Percentiles rank a stretch among this genome's conserved stretches.
These are phyloP conservation scores for Setaria viridis DNA, from an alignment of 202 grass and related monocot species.

Conservation along the genomic window DNA sequence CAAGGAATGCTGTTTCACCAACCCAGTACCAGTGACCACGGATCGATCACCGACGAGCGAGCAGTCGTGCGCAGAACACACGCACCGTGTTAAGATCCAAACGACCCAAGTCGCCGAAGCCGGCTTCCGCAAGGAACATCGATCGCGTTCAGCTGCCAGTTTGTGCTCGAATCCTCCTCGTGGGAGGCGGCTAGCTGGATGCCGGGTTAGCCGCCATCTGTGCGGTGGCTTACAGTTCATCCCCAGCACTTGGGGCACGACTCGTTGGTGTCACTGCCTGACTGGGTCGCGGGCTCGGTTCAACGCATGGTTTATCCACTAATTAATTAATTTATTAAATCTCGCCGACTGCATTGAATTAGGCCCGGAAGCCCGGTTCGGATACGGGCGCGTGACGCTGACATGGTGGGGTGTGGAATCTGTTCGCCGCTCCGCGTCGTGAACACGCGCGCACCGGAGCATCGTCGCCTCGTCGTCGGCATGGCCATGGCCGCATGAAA, in stretches of 20 bases:
- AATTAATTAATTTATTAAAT: not conserved
- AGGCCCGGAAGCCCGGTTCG: not conserved
- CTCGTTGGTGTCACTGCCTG: not conserved
- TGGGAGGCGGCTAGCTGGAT: not conserved
- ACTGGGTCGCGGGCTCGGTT: not conserved
- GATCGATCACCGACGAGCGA: too few relatives aligned
- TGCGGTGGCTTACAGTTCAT: constrained; percentile 6
- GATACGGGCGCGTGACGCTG: not conserved
- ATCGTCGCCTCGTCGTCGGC: not conserved
- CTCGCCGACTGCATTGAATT: not conserved
- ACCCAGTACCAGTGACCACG: too few relatives aligned
- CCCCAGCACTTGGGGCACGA: not conserved
- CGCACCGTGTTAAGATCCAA: not conserved
- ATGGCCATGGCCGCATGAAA: not conserved
- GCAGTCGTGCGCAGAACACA: not conserved
- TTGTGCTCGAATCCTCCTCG: not conserved
- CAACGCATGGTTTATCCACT: not conserved
- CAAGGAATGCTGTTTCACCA: too few relatives aligned
- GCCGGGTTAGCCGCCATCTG: not conserved
- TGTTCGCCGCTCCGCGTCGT: not conserved
- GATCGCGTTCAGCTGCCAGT: not conserved
- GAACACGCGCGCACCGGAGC: not conserved
- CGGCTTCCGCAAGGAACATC: not conserved
- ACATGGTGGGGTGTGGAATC: not conserved
- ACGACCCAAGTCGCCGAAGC: not conserved